A percentile compares a stretch with the other conserved stretches of the same genome.
These are phyloP conservation scores for Helenozyma rhizophorensis DNA, from an alignment of 805 yeast genomes.

Conservation along the genomic window DNA sequence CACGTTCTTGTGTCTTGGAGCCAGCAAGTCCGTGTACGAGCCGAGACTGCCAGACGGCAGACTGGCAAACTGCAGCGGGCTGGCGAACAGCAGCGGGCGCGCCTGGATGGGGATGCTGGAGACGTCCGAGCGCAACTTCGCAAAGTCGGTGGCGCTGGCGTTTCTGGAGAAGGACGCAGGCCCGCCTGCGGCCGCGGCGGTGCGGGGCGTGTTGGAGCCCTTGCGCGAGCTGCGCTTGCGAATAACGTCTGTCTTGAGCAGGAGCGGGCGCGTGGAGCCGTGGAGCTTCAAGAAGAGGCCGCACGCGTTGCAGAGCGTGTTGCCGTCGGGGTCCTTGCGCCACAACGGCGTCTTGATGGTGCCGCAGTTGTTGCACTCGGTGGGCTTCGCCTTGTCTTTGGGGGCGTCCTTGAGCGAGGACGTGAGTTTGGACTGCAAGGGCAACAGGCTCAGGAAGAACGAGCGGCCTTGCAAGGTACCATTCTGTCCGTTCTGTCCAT, in stretches of 20 bases:
- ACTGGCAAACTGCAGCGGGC: no score
- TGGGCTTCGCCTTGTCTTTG: conserved; percentile 11
- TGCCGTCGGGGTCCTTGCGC: conserved; percentile 57
- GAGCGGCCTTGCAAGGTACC: no score
- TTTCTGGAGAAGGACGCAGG: background rate
- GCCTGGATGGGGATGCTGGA: conserved; percentile 7
- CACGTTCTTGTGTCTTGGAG: conserved; percentile 31
- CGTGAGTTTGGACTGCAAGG: conserved; percentile 15
- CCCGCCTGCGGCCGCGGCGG: conserved; percentile 3
- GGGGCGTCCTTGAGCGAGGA: conserved; percentile 7
- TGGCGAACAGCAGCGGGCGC: conserved; percentile 5
- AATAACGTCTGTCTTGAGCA: conserved; percentile 54
- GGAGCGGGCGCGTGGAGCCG: conserved; percentile 58
- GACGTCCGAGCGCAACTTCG: conserved; percentile 3
- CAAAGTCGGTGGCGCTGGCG: conserved; percentile 3
- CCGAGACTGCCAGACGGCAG: no score
- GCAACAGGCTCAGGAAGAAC: no score
- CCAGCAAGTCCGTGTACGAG: background rate
- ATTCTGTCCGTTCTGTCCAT: background rate
- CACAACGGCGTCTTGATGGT: conserved; percentile 59
- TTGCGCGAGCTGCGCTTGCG: conserved; percentile 50
- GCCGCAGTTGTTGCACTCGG: conserved; percentile 55
- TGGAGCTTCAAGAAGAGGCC: conserved; percentile 57
- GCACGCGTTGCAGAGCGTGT: conserved; percentile 62
- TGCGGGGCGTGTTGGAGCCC: conserved; percentile 9